A percentile compares a stretch with the other conserved stretches of the same genome.
phyloP scores from a whole-genome alignment of 495 filamentous ascomycete species.

The Coniosporium apollinis region DNA sequence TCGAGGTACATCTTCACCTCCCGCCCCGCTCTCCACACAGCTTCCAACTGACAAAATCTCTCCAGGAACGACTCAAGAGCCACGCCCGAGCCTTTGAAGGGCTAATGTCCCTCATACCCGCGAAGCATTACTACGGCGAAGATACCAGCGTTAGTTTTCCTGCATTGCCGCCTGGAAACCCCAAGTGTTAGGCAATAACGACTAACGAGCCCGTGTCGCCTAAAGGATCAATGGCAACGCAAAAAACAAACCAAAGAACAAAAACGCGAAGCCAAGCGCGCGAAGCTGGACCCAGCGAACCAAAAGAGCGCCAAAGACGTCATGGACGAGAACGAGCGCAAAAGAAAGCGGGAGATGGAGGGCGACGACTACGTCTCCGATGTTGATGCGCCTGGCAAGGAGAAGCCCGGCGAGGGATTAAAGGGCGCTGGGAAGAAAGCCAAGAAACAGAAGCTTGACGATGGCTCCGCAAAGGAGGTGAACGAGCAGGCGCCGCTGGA shows the following conservation, averaged over 20 bases:
- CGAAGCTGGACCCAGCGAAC: conserved; percentile 60
- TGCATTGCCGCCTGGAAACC: not conserved
- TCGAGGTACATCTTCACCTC: conserved; percentile 14
- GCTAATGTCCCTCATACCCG: conserved; percentile 79
- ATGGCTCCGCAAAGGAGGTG: conserved; percentile 23
- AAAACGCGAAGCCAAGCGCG: conserved; percentile 27
- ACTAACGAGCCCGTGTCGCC: not conserved
- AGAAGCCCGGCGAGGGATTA: conserved; percentile 14
- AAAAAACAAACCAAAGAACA: conserved; percentile 29
- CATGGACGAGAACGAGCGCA: conserved; percentile 23
- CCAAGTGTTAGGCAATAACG: not conserved
- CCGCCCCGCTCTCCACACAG: conserved; percentile 7
- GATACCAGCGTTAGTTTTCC: conserved; percentile 57
- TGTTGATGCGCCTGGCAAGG: conserved; percentile 10
- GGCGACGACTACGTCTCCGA: conserved; percentile 14
- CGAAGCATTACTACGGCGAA: conserved; percentile 79
- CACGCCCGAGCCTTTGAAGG: conserved; percentile 82
- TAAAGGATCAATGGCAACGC: conserved; percentile 24
- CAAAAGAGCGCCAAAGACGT: conserved; percentile 54
- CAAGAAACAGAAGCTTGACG: conserved; percentile 27
- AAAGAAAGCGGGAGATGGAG: conserved; percentile 25
- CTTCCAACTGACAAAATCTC: too few relatives aligned
- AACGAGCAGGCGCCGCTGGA: conserved; percentile 21
- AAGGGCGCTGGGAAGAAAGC: conserved; percentile 18
- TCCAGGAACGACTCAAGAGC: conserved; percentile 70